Conservation (phyloP, 75 land plant genomes). For the Pinus tabuliformis region DNA sequence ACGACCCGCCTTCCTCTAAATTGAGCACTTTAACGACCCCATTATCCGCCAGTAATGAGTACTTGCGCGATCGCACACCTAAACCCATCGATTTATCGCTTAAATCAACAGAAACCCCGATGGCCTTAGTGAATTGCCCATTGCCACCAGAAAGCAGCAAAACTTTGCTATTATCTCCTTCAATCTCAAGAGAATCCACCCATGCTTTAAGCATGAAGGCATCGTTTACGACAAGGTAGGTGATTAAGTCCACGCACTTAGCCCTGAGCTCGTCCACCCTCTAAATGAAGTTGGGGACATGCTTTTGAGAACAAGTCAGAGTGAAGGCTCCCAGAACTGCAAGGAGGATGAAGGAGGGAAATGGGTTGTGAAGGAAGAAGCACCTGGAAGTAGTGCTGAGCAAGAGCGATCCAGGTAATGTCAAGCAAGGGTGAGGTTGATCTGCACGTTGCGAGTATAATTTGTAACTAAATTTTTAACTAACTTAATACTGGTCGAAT, state of each 20-base stretch:
- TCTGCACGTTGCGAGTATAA: no score
- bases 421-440: no score
- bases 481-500: no score
- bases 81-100: slow-evolving; percentile 72
- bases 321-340: slow-evolving; percentile 98
- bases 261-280: slow-evolving; percentile 60
- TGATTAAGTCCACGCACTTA: slow-evolving; percentile 76
- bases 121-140: slow-evolving; percentile 57
- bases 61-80: slow-evolving; percentile 70
- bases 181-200: slow-evolving; percentile 50
- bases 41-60: slow-evolving; percentile 71
- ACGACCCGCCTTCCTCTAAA: slow-evolving; percentile 82
- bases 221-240: slow-evolving; percentile 81
- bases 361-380: no score
- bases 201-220: slow-evolving; percentile 88
- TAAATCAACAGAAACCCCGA: slow-evolving; percentile 72
- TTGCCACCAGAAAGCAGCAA: slow-evolving; percentile 74
- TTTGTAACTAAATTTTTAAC: no score
- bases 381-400: no score
- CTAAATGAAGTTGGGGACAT: slow-evolving; percentile 81
- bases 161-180: slow-evolving; percentile 53
- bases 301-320: slow-evolving; percentile 90
- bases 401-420: no score
- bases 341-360: slow-evolving; percentile 71
- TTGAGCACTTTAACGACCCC: slow-evolving; percentile 83